Base-by-base conservation (phyloP, 345 rosid species). In the Camelina hispida region DNA sequence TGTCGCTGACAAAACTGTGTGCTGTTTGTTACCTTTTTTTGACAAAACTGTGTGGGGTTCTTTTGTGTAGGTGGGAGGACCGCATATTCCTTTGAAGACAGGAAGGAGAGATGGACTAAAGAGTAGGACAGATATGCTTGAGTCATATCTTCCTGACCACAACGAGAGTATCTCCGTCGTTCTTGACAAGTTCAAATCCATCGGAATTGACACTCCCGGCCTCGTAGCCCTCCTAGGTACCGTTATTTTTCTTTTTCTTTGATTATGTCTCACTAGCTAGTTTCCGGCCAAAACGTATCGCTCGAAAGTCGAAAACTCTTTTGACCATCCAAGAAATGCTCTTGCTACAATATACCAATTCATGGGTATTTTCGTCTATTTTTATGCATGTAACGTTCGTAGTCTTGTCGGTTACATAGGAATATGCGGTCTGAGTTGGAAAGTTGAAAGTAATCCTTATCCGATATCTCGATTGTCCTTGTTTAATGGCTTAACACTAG, bases 71-170 rank as follows among this genome's bases (percentile, higher is more conserved):
- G 86, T 91, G 6, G 98, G 98, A 80, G 97, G 98, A 16, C 98
- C 98, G 16, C 68, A 84, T 73, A 88, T 91, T 72, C 95, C 97
- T 34, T 83, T 94, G 56, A 91, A 86, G 77, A 91, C 98, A 35
- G 96, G 98, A 50, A 86, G 98, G 76, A 87, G 97, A 80, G 98
- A 94, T 79, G 97, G 98, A 13, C 85, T 85, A 38, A 91, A 62
- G 75, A 94, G 97, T 85, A 83, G 96, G 71, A 93, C 97, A 2
- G 93, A 91, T 37, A 60, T 91, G 20, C 46, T 94, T 1, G 98
- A 94, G 80, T 68, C 87, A 8, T 86, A 84, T 77, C 94, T 91
- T 13, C 98, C 97, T 1, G 97, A 93, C 81, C 98, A 91, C 86
- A 93, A 93, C 63, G 98, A 93, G 73, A 89, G 89, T 79, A 87